These are phyloP conservation scores for Phytopythium helicoides DNA, from an alignment of 352 stramenopile species.

Conservation along the genomic window DNA sequence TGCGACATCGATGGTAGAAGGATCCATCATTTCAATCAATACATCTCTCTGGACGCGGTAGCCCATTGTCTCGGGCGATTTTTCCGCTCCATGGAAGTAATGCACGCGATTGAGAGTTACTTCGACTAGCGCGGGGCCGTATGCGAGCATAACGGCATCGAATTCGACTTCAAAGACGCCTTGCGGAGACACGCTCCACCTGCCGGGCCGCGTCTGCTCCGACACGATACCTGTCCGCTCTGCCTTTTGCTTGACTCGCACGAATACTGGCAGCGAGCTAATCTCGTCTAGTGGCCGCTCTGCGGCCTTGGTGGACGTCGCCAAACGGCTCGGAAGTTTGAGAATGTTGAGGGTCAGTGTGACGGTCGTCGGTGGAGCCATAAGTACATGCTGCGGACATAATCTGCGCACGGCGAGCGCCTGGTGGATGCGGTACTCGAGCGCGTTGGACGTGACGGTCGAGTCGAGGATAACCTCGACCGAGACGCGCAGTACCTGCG, in stretches of 20 bases:
- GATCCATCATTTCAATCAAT: constrained; percentile 39
- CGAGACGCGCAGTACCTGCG: constrained; percentile 40
- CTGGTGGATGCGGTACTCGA: constrained; percentile 52
- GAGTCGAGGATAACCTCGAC: constrained; percentile 66
- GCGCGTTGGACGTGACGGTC: constrained; percentile 38
- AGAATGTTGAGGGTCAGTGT: constrained; percentile 59
- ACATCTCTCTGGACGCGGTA: constrained; percentile 59
- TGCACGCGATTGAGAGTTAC: constrained; percentile 53
- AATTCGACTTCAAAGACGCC: constrained; percentile 67
- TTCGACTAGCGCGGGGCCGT: constrained; percentile 43
- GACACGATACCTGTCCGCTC: constrained; percentile 47
- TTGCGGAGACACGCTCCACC: constrained; percentile 51
- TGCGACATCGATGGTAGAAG: constrained; percentile 54
- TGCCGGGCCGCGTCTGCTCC: constrained; percentile 43
- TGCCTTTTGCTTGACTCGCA: constrained; percentile 48
- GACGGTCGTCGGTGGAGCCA: constrained; percentile 37
- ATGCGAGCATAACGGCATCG: constrained; percentile 49
- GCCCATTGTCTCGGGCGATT: constrained; percentile 29
- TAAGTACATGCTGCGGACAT: constrained; percentile 55
- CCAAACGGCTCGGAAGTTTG: constrained; percentile 28
- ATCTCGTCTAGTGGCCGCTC: constrained; percentile 38
- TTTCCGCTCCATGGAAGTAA: constrained; percentile 44
- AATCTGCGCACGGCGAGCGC: constrained; percentile 44
- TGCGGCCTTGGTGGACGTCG: neutral
- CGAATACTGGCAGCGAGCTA: constrained; percentile 43